A percentile compares a stretch with the other conserved stretches of the same genome.
These are phyloP conservation scores for Aschersonia sp. DNA, from an alignment of 2,329 filamentous ascomycete species.

Conservation along the genomic window DNA sequence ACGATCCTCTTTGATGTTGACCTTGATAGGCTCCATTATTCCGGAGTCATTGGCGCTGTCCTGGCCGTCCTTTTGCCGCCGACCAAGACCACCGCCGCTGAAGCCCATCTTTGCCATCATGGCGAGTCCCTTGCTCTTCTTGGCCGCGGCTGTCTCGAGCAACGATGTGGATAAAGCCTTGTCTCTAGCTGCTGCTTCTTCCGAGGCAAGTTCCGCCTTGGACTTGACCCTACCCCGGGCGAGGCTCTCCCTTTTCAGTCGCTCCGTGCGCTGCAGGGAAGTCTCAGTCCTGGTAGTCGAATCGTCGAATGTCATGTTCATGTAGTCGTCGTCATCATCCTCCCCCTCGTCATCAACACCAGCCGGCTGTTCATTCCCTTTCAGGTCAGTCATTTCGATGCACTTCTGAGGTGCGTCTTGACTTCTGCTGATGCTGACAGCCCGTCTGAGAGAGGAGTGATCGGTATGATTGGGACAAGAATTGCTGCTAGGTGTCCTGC, in stretches of 20 bases:
- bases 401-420: too few species aligned
- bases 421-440: too few species aligned
- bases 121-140: slow-evolving; percentile 71
- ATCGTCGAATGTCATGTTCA: slow-evolving; percentile 85
- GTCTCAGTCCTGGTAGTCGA: slow-evolving; percentile 37
- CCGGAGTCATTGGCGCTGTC: slow-evolving; percentile 5
- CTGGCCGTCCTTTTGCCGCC: slow-evolving; percentile 19
- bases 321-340: slow-evolving; percentile 87
- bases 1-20: slow-evolving; percentile 65
- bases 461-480: too few species aligned
- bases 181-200: slow-evolving; percentile 60
- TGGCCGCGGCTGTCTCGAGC: slow-evolving; percentile 38
- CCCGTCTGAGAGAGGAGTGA: too few species aligned
- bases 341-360: slow-evolving; percentile 12
- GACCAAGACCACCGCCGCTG: slow-evolving; percentile 61
- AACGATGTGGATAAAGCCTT: slow-evolving; percentile 62
- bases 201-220: slow-evolving; percentile 68
- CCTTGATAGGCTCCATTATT: slow-evolving; percentile 55
- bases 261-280: slow-evolving; percentile 38
- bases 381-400: too few species aligned
- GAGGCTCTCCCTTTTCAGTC: slow-evolving; percentile 49
- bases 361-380: too few species aligned
- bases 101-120: slow-evolving; percentile 99
- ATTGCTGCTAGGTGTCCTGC: too few species aligned
- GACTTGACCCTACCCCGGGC: slow-evolving; percentile 56